Conservation (phyloP, 2,329 filamentous ascomycete genomes). For the Exserohilum rostratum region DNA sequence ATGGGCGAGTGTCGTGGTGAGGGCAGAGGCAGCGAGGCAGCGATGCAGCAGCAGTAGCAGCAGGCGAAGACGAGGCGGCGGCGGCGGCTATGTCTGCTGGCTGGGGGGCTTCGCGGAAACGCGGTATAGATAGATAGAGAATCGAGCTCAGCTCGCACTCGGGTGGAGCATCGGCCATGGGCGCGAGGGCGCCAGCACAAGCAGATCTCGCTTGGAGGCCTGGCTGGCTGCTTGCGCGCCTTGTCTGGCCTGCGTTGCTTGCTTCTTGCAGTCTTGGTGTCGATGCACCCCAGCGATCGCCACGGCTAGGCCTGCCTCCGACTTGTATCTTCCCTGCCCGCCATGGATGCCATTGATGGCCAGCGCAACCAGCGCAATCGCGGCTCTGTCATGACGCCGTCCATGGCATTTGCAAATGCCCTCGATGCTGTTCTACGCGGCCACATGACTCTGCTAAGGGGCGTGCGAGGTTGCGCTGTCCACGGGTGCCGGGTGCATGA, state of each 20-base stretch:
- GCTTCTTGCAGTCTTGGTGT: neutral
- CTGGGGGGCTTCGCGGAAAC: neutral
- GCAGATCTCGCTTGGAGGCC: neutral
- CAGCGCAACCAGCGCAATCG: neutral
- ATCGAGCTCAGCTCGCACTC: neutral
- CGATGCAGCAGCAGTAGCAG: neutral
- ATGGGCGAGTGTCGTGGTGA: neutral
- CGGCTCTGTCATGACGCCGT: slow-evolving; percentile 3
- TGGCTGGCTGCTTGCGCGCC: too few relatives aligned
- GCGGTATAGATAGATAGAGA: neutral
- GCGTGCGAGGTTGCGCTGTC: neutral
- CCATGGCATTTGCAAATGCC: slow-evolving; percentile 10
- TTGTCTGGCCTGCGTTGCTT: neutral
- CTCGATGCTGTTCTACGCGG: neutral
- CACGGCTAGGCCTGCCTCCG: neutral
- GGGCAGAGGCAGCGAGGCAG: neutral
- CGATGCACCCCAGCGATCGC: neutral
- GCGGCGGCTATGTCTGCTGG: neutral
- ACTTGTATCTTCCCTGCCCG: neutral
- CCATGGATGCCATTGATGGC: neutral
- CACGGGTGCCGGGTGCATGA: neutral
- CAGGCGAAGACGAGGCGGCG: too few relatives aligned
- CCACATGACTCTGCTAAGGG: neutral
- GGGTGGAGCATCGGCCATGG: neutral
- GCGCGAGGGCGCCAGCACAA: neutral